Conservation (phyloP, 2,329 filamentous ascomycete genomes). For the Hymenoscyphus linearis region DNA sequence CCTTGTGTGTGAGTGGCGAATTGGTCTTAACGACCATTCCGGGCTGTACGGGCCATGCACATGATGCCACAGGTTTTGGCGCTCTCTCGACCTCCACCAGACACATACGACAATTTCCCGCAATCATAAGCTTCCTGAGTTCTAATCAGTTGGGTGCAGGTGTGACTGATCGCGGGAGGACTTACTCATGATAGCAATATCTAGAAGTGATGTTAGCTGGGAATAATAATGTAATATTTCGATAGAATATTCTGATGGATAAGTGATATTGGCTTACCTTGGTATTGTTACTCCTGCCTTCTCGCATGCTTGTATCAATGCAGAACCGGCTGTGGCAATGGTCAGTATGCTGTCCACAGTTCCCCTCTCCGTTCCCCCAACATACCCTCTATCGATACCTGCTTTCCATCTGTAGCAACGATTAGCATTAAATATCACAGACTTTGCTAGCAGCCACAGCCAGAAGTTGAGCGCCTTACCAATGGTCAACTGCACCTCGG, state of each 20-base stretch:
- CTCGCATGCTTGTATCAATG: constrained; percentile 98
- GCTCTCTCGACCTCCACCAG: constrained; percentile 95
- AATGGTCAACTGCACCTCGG: constrained; percentile 95
- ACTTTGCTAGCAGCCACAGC: background rate
- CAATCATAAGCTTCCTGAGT: constrained; percentile 90
- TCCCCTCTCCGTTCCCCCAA: constrained; percentile 2
- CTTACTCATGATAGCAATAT: constrained; percentile 98
- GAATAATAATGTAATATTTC: too few relatives aligned
- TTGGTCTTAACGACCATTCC: constrained; percentile 99
- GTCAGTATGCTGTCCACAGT: constrained; percentile 34
- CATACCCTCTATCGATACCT: constrained; percentile 93
- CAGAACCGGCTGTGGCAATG: constrained; percentile 70
- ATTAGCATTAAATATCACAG: constrained; percentile 30
- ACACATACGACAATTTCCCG: constrained; percentile 99
- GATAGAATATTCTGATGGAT: constrained; percentile 25
- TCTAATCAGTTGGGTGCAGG: constrained; percentile 19
- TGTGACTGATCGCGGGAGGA: constrained; percentile 29
- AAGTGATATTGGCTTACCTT: constrained; percentile 49
- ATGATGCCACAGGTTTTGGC: constrained; percentile 96
- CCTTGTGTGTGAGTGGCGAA: constrained; percentile 93
- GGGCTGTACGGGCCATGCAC: constrained; percentile 96
- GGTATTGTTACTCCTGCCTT: constrained; percentile 90
- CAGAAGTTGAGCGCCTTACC: constrained; percentile 50
- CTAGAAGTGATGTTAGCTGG: constrained; percentile 38
- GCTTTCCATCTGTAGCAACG: constrained; percentile 74